Base-by-base conservation (phyloP, 1,284 basidiomycete genomes). In the Trichosporon coremiiforme region DNA sequence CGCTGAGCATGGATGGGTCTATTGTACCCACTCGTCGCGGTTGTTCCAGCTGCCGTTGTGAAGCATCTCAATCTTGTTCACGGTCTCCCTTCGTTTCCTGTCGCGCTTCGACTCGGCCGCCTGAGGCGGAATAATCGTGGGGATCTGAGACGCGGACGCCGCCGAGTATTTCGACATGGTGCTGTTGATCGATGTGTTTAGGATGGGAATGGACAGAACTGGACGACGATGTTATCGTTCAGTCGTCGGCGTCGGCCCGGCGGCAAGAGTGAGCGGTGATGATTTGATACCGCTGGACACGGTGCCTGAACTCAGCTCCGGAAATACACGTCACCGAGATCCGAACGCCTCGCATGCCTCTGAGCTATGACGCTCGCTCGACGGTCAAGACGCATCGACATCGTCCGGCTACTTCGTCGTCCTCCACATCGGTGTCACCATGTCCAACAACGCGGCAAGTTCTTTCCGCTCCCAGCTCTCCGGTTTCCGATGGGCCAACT, bases 401-500 rank as follows among this genome's bases (percentile, higher is more conserved):
- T 57, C 55, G 66, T 62, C 66, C 4, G 47, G 22, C 20, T 57
- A 1, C 50, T 55, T 22, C 17, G 20, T 20, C 38, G 36, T 57
- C 66, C 35, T 38, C 22, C 22, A 62, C 41, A 45, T 29, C 31
- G 57, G 57, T 31, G 15, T 35, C 57, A 29, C n/a, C 67, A 79
- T 79, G 79, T 77, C 79, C 36, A 62, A 68, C 47, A 68, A 60
- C 55, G 73, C 77, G 2, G 80, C 80, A 66, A 77, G 75, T 66
- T 77, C 77, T 0, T 84, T 84, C 71, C 75, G 79, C 64, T 74
- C 78, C n/a, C 82, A 84, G 69, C 77, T 84, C 31, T 82, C 84
- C 12, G 75, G 92, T 72, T 95, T 95, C 76, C 88, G 93, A 73
- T 95, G 94, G 94, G 90, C 93, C 0, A 86, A 88, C 71, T 89